Evolutionary conservation across 2,329 filamentous ascomycete species (phyloP).

Genomic region (Trichoderma breve): DNA sequence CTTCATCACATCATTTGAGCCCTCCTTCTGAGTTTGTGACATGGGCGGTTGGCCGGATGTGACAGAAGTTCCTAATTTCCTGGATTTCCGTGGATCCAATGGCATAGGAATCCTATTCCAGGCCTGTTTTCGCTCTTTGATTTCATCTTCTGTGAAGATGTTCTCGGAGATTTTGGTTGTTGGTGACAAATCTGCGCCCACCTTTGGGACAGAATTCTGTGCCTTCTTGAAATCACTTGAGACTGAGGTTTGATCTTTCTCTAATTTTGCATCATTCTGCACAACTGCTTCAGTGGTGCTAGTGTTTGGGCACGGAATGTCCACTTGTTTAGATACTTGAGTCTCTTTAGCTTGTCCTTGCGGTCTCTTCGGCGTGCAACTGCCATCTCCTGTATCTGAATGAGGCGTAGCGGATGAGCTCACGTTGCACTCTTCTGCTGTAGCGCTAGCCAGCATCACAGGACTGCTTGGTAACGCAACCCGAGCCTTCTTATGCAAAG

Average conservation of each 20-base stretch:
- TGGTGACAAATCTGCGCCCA: neutral
- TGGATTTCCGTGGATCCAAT: conserved; percentile 26
- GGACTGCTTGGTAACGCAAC: conserved; percentile 22
- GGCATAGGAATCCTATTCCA: conserved; percentile 39
- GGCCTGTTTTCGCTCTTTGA: conserved; percentile 32
- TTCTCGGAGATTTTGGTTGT: neutral
- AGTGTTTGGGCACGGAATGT: neutral
- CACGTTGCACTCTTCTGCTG: neutral
- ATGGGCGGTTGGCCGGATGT: neutral
- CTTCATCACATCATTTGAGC: neutral
- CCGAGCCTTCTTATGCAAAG: conserved; percentile 21
- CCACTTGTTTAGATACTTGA: neutral
- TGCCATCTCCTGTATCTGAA: neutral
- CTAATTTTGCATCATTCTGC: no score
- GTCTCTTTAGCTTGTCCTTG: neutral
- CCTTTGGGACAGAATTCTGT: neutral
- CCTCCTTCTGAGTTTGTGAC: neutral
- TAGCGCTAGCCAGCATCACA: neutral
- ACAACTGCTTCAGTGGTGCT: no score
- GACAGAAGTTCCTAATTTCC: conserved; percentile 10
- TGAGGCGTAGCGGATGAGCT: neutral
- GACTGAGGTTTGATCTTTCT: neutral
- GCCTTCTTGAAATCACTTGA: neutral
- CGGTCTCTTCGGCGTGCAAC: neutral
- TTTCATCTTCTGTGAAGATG: conserved; percentile 33